Evolutionary conservation across 345 rosid genomes (phyloP).

Genomic region (Angophora floribunda): DNA sequence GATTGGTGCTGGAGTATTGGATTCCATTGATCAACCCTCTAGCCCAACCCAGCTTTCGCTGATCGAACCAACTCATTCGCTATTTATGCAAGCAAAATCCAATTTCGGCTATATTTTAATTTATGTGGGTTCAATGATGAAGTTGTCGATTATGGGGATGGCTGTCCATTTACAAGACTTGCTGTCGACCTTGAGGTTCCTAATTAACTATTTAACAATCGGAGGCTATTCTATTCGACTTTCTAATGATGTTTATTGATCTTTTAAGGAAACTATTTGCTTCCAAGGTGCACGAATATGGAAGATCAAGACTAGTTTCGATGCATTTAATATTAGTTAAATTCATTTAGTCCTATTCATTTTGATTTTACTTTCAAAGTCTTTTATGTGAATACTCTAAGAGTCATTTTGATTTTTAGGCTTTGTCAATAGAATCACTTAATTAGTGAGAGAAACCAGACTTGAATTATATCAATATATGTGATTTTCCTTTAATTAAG

Average conservation of each 20-base stretch:
- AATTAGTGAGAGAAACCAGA: not conserved
- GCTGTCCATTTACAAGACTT: too few relatives aligned
- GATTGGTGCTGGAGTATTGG: not conserved
- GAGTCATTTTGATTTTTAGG: not conserved
- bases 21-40: not conserved
- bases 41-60: not conserved
- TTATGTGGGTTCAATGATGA: not conserved
- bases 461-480: not conserved
- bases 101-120: not conserved
- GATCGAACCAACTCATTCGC: too few relatives aligned
- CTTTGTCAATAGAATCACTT: not conserved
- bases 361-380: too few relatives aligned
- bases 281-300: not conserved
- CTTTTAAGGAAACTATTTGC: not conserved
- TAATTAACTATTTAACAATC: not conserved
- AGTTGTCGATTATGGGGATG: not conserved
- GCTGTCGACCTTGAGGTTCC: not conserved
- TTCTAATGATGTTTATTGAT: not conserved
- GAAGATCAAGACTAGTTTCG: not conserved
- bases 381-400: not conserved
- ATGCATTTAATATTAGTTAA: not conserved
- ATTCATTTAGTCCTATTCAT: too few relatives aligned
- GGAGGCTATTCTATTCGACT: not conserved
- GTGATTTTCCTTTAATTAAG: not conserved
- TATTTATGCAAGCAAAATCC: not conserved